Percentiles rank a stretch among this genome's conserved stretches.
phyloP scores from a whole-genome alignment of 179 eudicot genomes.

The Silene vulgaris region DNA sequence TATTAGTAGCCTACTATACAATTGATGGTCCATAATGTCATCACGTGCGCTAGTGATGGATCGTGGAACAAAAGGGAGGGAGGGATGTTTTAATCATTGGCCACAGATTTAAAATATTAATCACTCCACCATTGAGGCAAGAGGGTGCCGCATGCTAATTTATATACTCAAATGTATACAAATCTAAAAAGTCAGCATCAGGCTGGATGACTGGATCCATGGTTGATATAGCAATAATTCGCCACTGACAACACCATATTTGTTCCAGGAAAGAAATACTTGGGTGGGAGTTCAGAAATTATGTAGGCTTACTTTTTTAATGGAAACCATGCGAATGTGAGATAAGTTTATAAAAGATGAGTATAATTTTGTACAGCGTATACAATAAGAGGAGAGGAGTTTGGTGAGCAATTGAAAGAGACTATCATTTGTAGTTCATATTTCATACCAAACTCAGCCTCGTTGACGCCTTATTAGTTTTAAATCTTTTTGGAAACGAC shows the following conservation, averaged over 20 bases:
- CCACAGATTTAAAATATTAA: too few species aligned
- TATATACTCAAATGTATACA: too few species aligned
- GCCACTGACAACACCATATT: neutral
- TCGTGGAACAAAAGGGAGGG: too few species aligned
- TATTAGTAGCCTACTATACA: neutral
- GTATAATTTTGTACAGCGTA: neutral
- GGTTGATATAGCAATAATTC: too few species aligned
- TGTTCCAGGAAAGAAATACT: neutral
- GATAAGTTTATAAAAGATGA: neutral
- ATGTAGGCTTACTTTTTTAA: neutral
- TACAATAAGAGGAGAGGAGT: neutral
- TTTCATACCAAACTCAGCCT: neutral
- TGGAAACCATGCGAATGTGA: neutral
- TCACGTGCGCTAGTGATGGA: too few species aligned
- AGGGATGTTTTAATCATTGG: too few species aligned
- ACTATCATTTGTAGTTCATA: neutral
- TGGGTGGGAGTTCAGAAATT: neutral
- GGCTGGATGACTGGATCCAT: too few species aligned
- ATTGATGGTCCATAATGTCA: neutral
- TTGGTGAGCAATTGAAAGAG: neutral
- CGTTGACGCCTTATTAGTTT: neutral
- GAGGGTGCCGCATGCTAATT: too few species aligned
- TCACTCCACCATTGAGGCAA: neutral
- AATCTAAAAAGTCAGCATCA: too few species aligned
- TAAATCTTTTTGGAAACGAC: neutral